Evolutionary conservation across 352 stramenopile genomes (phyloP).

Genomic region (Pythium chondricola): DNA sequence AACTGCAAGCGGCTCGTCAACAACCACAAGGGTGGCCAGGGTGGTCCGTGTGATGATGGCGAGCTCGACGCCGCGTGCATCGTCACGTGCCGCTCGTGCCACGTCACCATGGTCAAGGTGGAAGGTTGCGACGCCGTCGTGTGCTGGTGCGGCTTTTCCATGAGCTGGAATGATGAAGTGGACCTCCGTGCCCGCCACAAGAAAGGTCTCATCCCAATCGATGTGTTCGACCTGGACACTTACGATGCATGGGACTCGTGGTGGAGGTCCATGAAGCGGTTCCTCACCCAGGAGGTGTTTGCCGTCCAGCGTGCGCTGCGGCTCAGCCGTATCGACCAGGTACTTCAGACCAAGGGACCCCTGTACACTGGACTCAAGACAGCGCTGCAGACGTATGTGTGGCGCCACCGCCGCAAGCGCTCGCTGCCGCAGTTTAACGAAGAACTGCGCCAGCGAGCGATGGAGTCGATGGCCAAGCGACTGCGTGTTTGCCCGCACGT

Average conservation of each 20-base stretch:
- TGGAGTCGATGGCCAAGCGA: neutral
- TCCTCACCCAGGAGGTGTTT: neutral
- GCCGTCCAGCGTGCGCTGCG: neutral
- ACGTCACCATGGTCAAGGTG: slow-evolving; percentile 22
- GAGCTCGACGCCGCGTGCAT: neutral
- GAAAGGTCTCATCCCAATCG: slow-evolving; percentile 25
- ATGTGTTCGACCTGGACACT: slow-evolving; percentile 24
- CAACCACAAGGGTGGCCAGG: neutral
- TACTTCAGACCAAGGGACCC: neutral
- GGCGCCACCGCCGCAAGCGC: slow-evolving; percentile 2
- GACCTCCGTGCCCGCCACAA: slow-evolving; percentile 8
- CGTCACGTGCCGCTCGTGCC: slow-evolving; percentile 22
- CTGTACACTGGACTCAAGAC: neutral
- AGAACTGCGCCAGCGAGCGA: neutral
- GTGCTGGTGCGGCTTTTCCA: slow-evolving; percentile 25
- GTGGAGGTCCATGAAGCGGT: neutral
- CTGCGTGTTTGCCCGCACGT: neutral
- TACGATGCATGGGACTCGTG: slow-evolving; percentile 17
- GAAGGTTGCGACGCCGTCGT: slow-evolving; percentile 17
- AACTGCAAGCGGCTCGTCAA: slow-evolving; percentile 19
- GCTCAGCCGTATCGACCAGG: slow-evolving; percentile 10
- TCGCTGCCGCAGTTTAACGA: neutral
- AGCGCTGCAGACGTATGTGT: slow-evolving; percentile 8
- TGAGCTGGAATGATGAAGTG: slow-evolving; percentile 28
- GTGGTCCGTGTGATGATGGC: slow-evolving; percentile 1